A percentile compares a stretch with the other conserved stretches of the same genome.
Evolutionary conservation across 768 basidiomycete species (phyloP).

Genomic region (Boletus reticuloceps): DNA sequence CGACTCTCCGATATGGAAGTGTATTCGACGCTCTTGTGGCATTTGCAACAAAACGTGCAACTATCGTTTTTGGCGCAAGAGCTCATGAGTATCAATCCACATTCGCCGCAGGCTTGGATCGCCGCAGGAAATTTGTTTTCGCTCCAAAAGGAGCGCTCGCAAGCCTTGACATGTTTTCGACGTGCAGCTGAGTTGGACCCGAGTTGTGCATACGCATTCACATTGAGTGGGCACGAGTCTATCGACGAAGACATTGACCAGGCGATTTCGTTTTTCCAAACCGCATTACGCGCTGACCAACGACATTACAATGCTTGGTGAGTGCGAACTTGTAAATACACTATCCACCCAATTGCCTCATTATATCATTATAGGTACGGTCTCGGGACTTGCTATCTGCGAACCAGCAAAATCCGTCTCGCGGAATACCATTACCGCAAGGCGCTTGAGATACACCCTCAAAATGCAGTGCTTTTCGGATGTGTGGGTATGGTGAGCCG

Average conservation of each 20-base stretch:
- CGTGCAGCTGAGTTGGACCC: slow-evolving; percentile 89
- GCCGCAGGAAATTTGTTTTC: slow-evolving; percentile 96
- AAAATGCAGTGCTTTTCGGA: slow-evolving; percentile 92
- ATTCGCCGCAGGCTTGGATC: slow-evolving; percentile 90
- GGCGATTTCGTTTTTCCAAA: slow-evolving; percentile 89
- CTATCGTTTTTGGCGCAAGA: slow-evolving; percentile 94
- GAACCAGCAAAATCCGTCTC: slow-evolving; percentile 87
- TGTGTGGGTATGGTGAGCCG: slow-evolving; percentile 92
- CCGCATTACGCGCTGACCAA: slow-evolving; percentile 84
- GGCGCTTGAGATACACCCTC: slow-evolving; percentile 88
- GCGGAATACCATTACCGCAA: slow-evolving; percentile 97
- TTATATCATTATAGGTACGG: slow-evolving; percentile 76
- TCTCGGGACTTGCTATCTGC: slow-evolving; percentile 93
- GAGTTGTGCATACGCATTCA: slow-evolving; percentile 92
- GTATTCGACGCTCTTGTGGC: slow-evolving; percentile 96
- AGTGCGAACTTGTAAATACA: slow-evolving; percentile 31
- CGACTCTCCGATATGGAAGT: slow-evolving; percentile 92
- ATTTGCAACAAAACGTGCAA: slow-evolving; percentile 78
- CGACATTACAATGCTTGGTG: slow-evolving; percentile 99
- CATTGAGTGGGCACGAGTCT: slow-evolving; percentile 94
- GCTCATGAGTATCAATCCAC: slow-evolving; percentile 79
- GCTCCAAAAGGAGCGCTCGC: slow-evolving; percentile 87
- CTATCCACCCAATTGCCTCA: slow-evolving; percentile 16
- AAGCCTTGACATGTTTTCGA: slow-evolving; percentile 92
- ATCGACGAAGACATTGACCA: slow-evolving; percentile 94